A percentile compares a stretch with the other conserved stretches of the same genome.
Conservation (phyloP, 768 basidiomycete genomes). For the Auriscalpium microsporum region DNA sequence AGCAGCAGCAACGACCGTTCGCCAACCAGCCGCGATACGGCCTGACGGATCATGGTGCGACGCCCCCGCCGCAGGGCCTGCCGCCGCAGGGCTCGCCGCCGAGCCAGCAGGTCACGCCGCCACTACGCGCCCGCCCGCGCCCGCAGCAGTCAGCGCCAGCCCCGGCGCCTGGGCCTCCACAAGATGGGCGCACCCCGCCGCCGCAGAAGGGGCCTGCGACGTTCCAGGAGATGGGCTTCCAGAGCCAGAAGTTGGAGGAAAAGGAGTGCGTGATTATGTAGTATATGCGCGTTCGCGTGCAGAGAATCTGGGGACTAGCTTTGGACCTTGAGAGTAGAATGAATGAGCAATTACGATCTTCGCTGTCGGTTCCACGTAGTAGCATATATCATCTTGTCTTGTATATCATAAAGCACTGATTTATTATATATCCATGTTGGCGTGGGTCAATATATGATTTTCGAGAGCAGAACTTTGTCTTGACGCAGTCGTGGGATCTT, state of each 20-base stretch:
- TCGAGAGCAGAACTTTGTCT: no score
- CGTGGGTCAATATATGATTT: no score
- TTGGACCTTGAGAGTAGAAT: no score
- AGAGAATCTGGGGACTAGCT: no score
- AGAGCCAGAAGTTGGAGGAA: slow-evolving; percentile 65
- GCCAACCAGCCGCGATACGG: slow-evolving; percentile 1
- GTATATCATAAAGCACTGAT: no score
- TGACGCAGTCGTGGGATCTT: no score
- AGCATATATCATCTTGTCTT: no score
- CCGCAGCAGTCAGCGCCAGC: background rate
- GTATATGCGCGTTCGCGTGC: background rate
- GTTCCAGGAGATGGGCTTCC: slow-evolving; percentile 92
- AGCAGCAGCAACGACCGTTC: background rate
- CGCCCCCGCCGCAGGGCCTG: background rate
- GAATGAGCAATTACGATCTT: no score
- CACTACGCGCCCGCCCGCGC: background rate
- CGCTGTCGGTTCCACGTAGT: no score
- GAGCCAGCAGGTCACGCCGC: background rate
- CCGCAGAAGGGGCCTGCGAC: slow-evolving; percentile 50
- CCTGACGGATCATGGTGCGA: background rate
- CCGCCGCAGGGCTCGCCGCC: background rate
- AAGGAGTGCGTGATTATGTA: slow-evolving; percentile 88
- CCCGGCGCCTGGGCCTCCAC: background rate
- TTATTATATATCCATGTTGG: no score
- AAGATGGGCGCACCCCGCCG: slow-evolving; percentile 10